phyloP scores from a whole-genome alignment of 257 asterid genomes.

The Verbena officinalis region DNA sequence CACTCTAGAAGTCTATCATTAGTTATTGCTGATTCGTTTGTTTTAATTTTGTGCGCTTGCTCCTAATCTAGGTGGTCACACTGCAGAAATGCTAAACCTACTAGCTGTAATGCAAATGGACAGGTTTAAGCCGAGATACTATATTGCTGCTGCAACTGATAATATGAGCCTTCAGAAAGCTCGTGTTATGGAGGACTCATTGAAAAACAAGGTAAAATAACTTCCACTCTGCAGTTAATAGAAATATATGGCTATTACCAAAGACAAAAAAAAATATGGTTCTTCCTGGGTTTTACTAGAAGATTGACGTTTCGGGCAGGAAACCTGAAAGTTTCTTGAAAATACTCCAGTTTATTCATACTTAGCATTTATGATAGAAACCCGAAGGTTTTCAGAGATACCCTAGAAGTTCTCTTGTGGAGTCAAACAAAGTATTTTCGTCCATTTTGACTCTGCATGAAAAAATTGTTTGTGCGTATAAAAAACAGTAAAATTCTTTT shows the following conservation, averaged over 20 bases:
- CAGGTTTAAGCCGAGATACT: slow-evolving; percentile 68
- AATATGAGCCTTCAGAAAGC: slow-evolving; percentile 97
- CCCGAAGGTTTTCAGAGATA: background rate
- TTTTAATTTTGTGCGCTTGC: slow-evolving; percentile 2
- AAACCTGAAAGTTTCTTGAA: background rate
- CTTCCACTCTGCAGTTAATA: background rate
- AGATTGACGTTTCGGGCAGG: background rate
- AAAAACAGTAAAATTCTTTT: background rate
- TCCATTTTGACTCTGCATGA: background rate
- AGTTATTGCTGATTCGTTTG: background rate
- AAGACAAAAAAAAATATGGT: too few relatives aligned
- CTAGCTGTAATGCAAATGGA: slow-evolving; percentile 68
- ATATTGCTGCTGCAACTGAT: slow-evolving; percentile 95
- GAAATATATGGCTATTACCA: too few relatives aligned
- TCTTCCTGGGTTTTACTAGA: slow-evolving; percentile 10
- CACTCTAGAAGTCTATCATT: background rate
- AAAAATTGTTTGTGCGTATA: background rate
- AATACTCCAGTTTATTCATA: background rate
- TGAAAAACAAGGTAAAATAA: slow-evolving; percentile 56
- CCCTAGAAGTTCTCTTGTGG: background rate
- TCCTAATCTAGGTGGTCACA: slow-evolving; percentile 78
- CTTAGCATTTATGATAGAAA: background rate
- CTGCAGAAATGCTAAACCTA: slow-evolving; percentile 91
- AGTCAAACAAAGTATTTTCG: background rate
- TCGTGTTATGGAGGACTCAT: slow-evolving; percentile 61